Evolutionary conservation across 2,329 filamentous ascomycete species (phyloP).

Genomic region (Teratosphaeriaceae sp.): DNA sequence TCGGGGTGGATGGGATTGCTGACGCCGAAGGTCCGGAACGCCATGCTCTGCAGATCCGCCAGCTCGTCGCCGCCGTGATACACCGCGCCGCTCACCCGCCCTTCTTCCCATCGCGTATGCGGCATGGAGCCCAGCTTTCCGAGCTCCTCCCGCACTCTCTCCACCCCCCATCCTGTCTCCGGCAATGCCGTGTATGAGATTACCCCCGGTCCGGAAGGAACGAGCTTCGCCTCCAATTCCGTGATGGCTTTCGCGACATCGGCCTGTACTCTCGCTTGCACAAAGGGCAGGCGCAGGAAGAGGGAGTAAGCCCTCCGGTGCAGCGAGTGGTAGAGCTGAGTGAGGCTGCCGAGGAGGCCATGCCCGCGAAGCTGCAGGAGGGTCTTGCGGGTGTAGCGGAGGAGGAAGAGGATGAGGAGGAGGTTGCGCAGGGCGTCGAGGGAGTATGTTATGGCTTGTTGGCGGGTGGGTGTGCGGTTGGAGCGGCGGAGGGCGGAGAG

Average conservation of each 20-base stretch:
- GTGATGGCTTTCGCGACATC: slow-evolving; percentile 74
- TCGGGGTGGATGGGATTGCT: slow-evolving; percentile 96
- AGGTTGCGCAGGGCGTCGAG: slow-evolving; percentile 61
- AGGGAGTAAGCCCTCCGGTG: slow-evolving; percentile 73
- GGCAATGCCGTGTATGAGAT: slow-evolving; percentile 71
- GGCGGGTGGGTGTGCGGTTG: slow-evolving; percentile 8
- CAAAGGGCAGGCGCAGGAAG: slow-evolving; percentile 79
- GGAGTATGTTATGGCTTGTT: slow-evolving; percentile 19
- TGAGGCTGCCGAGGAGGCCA: slow-evolving; percentile 71
- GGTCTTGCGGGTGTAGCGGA: slow-evolving; percentile 72
- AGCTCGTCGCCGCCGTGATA: slow-evolving; percentile 88
- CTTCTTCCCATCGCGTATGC: slow-evolving; percentile 95
- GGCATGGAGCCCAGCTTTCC: slow-evolving; percentile 75
- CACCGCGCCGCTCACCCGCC: slow-evolving; percentile 86
- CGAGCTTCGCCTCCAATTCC: slow-evolving; percentile 78
- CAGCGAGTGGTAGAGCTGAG: slow-evolving; percentile 64
- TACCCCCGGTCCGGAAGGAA: slow-evolving; percentile 63
- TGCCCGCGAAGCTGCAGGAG: slow-evolving; percentile 85
- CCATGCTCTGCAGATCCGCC: slow-evolving; percentile 79
- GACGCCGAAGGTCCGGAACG: slow-evolving; percentile 90
- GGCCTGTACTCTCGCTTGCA: slow-evolving; percentile 76
- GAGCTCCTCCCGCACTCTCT: slow-evolving; percentile 74
- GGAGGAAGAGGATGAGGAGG: slow-evolving; percentile 79
- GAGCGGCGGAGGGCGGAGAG: background rate
- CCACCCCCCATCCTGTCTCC: slow-evolving; percentile 73